Base-by-base conservation (phyloP, 148 eudicot genomes). In the Vaccinium corymbosum region DNA sequence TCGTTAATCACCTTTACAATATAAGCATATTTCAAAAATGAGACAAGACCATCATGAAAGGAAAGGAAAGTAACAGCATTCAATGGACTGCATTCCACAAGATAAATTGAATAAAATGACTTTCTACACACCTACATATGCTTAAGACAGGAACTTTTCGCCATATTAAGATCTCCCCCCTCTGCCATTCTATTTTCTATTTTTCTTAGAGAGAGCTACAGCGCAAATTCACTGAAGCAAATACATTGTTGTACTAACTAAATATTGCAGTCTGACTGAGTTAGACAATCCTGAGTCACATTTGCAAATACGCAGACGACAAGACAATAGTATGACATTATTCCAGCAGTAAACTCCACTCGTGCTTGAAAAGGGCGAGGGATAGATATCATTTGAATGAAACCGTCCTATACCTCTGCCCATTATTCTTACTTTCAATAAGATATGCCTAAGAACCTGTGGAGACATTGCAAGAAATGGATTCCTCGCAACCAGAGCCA, bases 391-490 rank as follows among this genome's bases (percentile, higher is more conserved):
- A 62, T 62, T 62, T 4, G 9, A 62, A 20, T n/a, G 12, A 20
- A 1, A 25, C 68, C 22, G 12, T 62, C 68, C 68, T 62, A 62
- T 25, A 62, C 68, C 27, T 62, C 27, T 62, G 68, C 27, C 27
- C 27, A n/a, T 2, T 62, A 12, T 62, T 62, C 13, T 62, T 62
- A n/a, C 68, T 8, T 62, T 20, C 29, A 62, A 62, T 62, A 25
- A 62, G 22, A 62, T n/a, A 62, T 10, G 22, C 27, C 68, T 7
- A n/a, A 76, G 52, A 76, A 50, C 7, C 50, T 3, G 13, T 49
- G 20, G 79, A 76, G 35, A 38, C 35, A 22, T n/a, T 12, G 79
- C 49, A 76, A 76, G 16, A 76, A 76, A 76, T 49, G 57, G 49
- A 13, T 76, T 19, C 10, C 14, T 6, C 9, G 16, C 20, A 72